A percentile compares a stretch with the other conserved stretches of the same genome.
phyloP scores from a whole-genome alignment of 179 eudicot genomes.

The Silene noctiflora region DNA sequence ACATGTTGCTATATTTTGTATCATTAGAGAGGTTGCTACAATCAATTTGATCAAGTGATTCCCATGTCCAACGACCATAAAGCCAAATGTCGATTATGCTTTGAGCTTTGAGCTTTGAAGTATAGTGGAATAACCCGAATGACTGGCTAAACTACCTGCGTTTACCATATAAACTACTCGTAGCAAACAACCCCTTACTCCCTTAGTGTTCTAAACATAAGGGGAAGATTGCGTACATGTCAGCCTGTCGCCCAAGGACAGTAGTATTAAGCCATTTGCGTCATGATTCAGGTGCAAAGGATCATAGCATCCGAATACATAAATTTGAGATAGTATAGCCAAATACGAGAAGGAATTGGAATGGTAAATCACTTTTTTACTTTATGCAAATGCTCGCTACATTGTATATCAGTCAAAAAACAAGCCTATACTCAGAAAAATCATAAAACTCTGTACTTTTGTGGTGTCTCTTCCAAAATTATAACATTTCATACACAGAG shows the following conservation, averaged over 20 bases:
- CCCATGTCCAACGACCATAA: background rate
- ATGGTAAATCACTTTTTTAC: background rate
- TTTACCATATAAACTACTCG: background rate
- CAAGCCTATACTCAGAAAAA: conserved; percentile 12
- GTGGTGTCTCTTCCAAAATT: conserved; percentile 14
- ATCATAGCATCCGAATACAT: background rate
- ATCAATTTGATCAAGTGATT: too few relatives aligned
- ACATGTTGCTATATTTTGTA: background rate
- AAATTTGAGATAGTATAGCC: background rate
- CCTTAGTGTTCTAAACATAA: too few relatives aligned
- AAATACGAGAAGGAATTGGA: conserved; percentile 1
- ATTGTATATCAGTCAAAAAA: conserved; percentile 29
- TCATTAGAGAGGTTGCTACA: background rate
- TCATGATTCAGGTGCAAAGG: too few relatives aligned
- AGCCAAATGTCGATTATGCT: background rate
- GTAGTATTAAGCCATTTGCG: too few relatives aligned
- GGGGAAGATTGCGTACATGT: background rate
- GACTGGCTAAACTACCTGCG: too few relatives aligned
- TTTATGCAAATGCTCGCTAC: conserved; percentile 30
- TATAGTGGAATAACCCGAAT: background rate
- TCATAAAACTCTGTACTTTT: conserved; percentile 10
- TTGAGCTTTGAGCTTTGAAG: background rate
- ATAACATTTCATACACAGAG: background rate
- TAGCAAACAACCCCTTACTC: background rate
- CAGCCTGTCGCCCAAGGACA: too few relatives aligned